Evolutionary conservation across 345 rosid genomes (phyloP).

Genomic region (Adansonia digitata): DNA sequence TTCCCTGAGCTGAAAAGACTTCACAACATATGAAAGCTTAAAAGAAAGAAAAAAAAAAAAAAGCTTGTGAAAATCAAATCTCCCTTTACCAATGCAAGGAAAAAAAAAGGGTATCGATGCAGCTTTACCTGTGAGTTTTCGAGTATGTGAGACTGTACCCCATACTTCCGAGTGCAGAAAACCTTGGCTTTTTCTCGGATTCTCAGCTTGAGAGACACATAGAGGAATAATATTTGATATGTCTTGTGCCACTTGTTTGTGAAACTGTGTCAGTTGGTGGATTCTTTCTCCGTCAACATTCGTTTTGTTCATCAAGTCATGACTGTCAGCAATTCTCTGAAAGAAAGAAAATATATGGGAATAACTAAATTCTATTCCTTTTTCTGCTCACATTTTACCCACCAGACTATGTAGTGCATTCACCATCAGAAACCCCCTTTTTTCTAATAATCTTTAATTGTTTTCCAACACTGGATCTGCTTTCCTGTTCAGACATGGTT

Average conservation of each 20-base stretch:
- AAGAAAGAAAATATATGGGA: background rate
- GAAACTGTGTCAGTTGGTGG: background rate
- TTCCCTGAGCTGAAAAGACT: constrained; percentile 5
- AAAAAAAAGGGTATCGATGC: background rate
- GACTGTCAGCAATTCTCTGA: constrained; percentile 1
- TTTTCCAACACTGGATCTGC: background rate
- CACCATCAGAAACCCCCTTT: background rate
- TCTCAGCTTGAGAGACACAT: constrained; percentile 10
- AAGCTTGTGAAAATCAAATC: background rate
- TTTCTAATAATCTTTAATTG: background rate
- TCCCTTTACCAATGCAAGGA: constrained; percentile 15
- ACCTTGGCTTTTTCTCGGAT: constrained; percentile 2
- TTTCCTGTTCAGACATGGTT: background rate
- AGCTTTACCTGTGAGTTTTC: background rate
- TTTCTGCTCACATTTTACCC: background rate
- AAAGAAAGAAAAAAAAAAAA: too few species aligned
- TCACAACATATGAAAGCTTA: background rate
- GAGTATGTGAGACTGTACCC: constrained; percentile 5
- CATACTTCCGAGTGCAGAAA: background rate
- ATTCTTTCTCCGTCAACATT: background rate
- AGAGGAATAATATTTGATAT: background rate
- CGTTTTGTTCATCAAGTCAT: background rate
- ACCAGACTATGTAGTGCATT: background rate
- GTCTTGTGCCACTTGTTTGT: background rate
- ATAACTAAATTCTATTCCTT: background rate